A percentile compares a stretch with the other conserved stretches of the same genome.
Conservation (phyloP, 352 stramenopile genomes). For the Plasmopara viticola region DNA sequence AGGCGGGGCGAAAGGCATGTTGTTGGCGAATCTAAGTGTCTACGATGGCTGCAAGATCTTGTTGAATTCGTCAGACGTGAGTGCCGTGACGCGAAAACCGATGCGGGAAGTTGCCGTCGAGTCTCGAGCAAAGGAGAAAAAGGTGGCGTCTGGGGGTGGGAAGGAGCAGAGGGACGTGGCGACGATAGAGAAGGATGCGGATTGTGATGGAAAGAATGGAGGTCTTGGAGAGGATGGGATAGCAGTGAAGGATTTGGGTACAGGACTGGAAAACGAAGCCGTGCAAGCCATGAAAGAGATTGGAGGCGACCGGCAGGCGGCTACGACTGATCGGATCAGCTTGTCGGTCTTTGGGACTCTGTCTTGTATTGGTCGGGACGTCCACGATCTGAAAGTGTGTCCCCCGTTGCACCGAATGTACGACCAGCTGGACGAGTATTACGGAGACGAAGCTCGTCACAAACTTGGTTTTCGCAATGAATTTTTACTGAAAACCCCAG, state of each 20-base stretch:
- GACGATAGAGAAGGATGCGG: slow-evolving; percentile 6
- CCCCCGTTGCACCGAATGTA: slow-evolving; percentile 66
- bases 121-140: slow-evolving; percentile 5
- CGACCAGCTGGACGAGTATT: slow-evolving; percentile 64
- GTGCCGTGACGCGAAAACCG: slow-evolving; percentile 46
- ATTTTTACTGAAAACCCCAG: slow-evolving; percentile 48
- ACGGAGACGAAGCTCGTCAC: slow-evolving; percentile 40
- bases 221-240: too few species aligned
- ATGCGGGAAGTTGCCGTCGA: slow-evolving; percentile 22
- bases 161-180: neutral
- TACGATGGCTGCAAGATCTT: slow-evolving; percentile 86
- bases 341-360: slow-evolving; percentile 43
- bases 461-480: slow-evolving; percentile 57
- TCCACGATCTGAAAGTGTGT: slow-evolving; percentile 56
- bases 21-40: slow-evolving; percentile 89
- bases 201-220: too few species aligned
- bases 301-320: neutral
- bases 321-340: slow-evolving; percentile 34
- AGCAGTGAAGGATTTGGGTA: too few species aligned
- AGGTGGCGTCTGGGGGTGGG: slow-evolving; percentile 7
- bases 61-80: slow-evolving; percentile 72
- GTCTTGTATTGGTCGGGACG: slow-evolving; percentile 46
- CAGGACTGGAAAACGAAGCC: too few species aligned
- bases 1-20: slow-evolving; percentile 87
- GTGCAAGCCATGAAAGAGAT: too few species aligned